A percentile compares a stretch with the other conserved stretches of the same genome.
Conservation (phyloP, 139 green algal species). For the Coccomyxa sp. region DNA sequence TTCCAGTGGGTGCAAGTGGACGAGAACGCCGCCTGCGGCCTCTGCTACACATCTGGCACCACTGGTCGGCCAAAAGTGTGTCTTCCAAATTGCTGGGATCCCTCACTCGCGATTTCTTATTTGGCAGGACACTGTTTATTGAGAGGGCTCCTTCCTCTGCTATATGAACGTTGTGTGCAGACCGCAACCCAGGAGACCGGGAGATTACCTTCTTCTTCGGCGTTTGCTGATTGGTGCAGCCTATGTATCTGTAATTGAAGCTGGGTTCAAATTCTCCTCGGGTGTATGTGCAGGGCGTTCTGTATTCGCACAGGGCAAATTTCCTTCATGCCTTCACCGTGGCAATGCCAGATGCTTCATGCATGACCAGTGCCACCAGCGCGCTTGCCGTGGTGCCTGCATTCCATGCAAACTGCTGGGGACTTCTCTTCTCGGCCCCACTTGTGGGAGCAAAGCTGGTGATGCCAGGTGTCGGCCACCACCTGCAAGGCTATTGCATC, state of each 20-base stretch:
- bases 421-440: constrained; percentile 54
- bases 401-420: constrained; percentile 72
- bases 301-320: constrained; percentile 73
- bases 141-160: not conserved
- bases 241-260: no score
- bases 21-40: constrained; percentile 60
- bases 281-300: constrained; percentile 46
- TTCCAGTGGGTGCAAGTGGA: constrained; percentile 45
- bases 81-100: not conserved
- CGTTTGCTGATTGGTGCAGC: no score
- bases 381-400: constrained; percentile 54
- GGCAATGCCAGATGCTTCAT: constrained; percentile 22
- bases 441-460: constrained; percentile 66
- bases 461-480: constrained; percentile 44
- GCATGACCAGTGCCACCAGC: not conserved
- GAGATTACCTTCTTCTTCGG: no score
- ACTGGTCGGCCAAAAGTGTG: constrained; percentile 43
- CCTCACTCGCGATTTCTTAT: not conserved
- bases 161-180: not conserved
- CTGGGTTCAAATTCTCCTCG: no score
- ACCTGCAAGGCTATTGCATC: not conserved
- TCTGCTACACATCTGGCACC: constrained; percentile 79
- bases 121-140: not conserved
- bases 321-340: constrained; percentile 62
- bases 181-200: not conserved